Base-by-base conservation (phyloP, 1,139 yeast genomes). In the Suhomyces choctaworum region DNA sequence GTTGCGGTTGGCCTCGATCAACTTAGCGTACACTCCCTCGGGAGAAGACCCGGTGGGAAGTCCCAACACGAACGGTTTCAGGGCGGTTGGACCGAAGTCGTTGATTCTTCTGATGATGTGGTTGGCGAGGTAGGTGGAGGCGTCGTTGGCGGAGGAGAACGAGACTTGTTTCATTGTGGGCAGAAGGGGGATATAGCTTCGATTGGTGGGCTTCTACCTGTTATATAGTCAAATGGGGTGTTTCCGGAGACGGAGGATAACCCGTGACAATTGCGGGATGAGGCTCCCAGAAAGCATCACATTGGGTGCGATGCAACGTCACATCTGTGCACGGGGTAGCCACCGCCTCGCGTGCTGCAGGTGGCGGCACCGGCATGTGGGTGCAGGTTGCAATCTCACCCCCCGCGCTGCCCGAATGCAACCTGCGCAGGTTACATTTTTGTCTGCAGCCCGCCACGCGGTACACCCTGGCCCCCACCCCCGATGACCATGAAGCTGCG, bases 21-120 rank as follows among this genome's bases (percentile, higher is more conserved):
- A 60, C 37, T 61, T 57, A 32, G 69, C 62, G 50, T 78, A 78
- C 6, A 78, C 74, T 3, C 75, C 78, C 50, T 77, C 82, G 9
- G 84, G 84, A 4, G 82, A 76, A 4, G 83, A 78, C 1, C 85
- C 84, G 1, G 85, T 79, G 21, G 84, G 84, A 33, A 78, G 68
- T 1, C 84, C 85, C 31, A 78, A 53, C 2, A 79, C 80, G 54
- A 76, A 79, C 5, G 83, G 83, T 32, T 56, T 66, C 1, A 54
- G 43, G 2, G 71, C 47, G 10, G 80, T 66, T 9, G 84, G 82
- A 2, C 44, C 50, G 44, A 76, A 77, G 2, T 47, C 52, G 44
- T 64, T 73, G 54, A 78, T 78, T 37, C 56, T 58, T 35, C 54
- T 45, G 22, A 74, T 64, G 31, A 78, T 73, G 51, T 72, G 62